Conservation (phyloP, 2,329 filamentous ascomycete species). For the Cordyceps pruinosa region DNA sequence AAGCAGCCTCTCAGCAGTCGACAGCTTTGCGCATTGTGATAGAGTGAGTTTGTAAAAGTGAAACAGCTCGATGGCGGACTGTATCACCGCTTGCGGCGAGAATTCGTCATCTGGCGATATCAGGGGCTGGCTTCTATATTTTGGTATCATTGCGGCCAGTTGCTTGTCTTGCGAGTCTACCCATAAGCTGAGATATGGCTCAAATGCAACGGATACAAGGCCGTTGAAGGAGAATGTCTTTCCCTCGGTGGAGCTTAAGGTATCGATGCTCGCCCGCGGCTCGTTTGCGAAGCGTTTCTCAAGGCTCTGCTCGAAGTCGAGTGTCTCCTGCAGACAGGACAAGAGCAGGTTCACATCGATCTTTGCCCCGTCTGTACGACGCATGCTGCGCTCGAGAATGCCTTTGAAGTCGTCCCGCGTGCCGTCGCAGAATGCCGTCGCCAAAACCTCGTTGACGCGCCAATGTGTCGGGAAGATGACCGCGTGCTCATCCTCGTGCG, state of each 20-base stretch:
- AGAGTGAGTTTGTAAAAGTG: conserved; percentile 92
- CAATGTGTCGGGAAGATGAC: conserved; percentile 80
- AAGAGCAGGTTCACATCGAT: conserved; percentile 86
- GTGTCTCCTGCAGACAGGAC: conserved; percentile 85
- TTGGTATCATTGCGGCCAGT: conserved; percentile 74
- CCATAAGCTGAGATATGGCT: conserved; percentile 95
- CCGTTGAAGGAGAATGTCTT: conserved; percentile 74
- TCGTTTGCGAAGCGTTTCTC: conserved; percentile 74
- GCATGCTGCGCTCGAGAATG: conserved; percentile 82
- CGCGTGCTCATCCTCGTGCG: conserved; percentile 89
- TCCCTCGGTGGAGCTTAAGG: conserved; percentile 69
- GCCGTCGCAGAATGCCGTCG: conserved; percentile 89
- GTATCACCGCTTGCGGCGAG: conserved; percentile 78
- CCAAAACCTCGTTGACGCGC: conserved; percentile 84
- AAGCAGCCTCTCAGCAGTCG: conserved; percentile 77
- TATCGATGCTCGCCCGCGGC: conserved; percentile 79
- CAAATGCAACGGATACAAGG: conserved; percentile 91
- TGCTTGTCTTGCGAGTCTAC: conserved; percentile 93
- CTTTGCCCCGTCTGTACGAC: conserved; percentile 66
- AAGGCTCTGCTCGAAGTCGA: conserved; percentile 91
- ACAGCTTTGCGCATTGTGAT: conserved; percentile 92
- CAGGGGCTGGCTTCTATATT: conserved; percentile 76
- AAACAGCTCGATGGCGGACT: conserved; percentile 93
- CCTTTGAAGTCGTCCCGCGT: conserved; percentile 93
- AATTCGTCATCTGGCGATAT: conserved; percentile 86